Percentiles rank a stretch among this genome's conserved stretches.
These are phyloP conservation scores for Zoysia pacifica DNA, from an alignment of 176 grass and related monocot species.

Conservation along the genomic window DNA sequence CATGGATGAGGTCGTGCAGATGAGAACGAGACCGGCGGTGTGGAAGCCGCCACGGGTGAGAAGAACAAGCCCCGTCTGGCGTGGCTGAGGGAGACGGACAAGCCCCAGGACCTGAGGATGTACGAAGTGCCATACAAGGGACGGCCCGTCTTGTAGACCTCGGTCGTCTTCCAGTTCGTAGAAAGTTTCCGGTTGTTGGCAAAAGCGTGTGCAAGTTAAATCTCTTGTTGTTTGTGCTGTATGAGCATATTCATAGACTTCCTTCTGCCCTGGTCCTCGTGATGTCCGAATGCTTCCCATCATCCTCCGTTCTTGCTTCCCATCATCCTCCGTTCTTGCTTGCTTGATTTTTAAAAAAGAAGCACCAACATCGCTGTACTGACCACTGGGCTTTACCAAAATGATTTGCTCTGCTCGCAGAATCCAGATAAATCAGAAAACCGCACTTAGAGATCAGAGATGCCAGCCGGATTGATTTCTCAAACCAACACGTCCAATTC, in stretches of 20 bases:
- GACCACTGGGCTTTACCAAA: too few relatives aligned
- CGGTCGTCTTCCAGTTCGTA: not conserved
- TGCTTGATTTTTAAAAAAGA: not conserved
- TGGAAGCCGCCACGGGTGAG: not conserved
- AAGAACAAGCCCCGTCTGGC: slow-evolving; percentile 16
- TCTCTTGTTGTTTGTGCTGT: not conserved
- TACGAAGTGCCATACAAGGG: slow-evolving; percentile 31
- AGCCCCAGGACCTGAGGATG: slow-evolving; percentile 46
- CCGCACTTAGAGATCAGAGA: not conserved
- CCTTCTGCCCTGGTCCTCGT: not conserved
- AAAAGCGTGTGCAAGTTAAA: not conserved
- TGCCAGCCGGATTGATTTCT: not conserved
- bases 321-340: not conserved
- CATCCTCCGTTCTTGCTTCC: too few relatives aligned
- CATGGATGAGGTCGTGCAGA: not conserved
- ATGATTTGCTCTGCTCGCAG: not conserved
- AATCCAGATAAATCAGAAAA: not conserved
- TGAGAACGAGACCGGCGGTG: slow-evolving; percentile 27
- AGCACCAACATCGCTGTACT: not conserved
- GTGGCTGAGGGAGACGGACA: slow-evolving; percentile 66
- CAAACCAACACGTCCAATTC: not conserved
- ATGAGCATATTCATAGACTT: too few relatives aligned
- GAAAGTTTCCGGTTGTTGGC: not conserved
- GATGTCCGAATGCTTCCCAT: not conserved
- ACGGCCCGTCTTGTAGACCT: slow-evolving; percentile 5